These are phyloP conservation scores for Yarrowia galli DNA, from an alignment of 1,139 yeast species.

Conservation along the genomic window DNA sequence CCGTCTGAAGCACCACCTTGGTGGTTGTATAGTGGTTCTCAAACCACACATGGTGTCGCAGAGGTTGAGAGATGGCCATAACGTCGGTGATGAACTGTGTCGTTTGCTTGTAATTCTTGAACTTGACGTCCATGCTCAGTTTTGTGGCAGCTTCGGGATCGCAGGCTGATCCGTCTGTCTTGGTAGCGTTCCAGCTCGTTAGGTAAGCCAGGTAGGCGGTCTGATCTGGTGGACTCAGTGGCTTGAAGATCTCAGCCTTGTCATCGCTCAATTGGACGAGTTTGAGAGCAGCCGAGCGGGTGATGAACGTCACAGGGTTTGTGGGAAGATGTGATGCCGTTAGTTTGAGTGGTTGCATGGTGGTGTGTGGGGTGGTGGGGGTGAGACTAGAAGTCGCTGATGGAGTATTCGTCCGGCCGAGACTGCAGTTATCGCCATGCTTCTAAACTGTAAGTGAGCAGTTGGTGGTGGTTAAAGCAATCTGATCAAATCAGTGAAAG, in stretches of 20 bases:
- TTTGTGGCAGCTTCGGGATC: conserved; percentile 21
- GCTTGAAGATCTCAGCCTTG: conserved; percentile 25
- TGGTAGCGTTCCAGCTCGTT: conserved; percentile 19
- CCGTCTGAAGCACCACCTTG: conserved; percentile 35
- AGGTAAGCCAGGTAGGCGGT: not conserved
- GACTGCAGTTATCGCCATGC: no score
- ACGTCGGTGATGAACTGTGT: conserved; percentile 34
- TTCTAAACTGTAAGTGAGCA: no score
- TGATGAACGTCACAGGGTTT: not conserved
- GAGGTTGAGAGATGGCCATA: conserved; percentile 37
- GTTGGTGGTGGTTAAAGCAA: no score
- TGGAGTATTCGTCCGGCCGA: no score
- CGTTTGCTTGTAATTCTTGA: conserved; percentile 35
- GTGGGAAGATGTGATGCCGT: not conserved
- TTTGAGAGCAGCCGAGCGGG: conserved; percentile 31
- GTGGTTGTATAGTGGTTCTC: conserved; percentile 36
- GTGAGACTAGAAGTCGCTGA: not conserved
- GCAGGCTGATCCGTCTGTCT: conserved; percentile 13
- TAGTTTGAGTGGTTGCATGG: conserved; percentile 13
- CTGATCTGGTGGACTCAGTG: conserved; percentile 2
- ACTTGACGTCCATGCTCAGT: conserved; percentile 28
- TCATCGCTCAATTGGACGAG: conserved; percentile 26
- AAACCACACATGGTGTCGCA: conserved; percentile 36
- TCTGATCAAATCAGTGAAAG: no score
- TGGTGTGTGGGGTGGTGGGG: not conserved